Percentiles rank a stretch among this genome's conserved stretches.
These are phyloP conservation scores for Haplosporangium sp. DNA, from an alignment of 371 early-diverging fungal genomes.

Conservation along the genomic window DNA sequence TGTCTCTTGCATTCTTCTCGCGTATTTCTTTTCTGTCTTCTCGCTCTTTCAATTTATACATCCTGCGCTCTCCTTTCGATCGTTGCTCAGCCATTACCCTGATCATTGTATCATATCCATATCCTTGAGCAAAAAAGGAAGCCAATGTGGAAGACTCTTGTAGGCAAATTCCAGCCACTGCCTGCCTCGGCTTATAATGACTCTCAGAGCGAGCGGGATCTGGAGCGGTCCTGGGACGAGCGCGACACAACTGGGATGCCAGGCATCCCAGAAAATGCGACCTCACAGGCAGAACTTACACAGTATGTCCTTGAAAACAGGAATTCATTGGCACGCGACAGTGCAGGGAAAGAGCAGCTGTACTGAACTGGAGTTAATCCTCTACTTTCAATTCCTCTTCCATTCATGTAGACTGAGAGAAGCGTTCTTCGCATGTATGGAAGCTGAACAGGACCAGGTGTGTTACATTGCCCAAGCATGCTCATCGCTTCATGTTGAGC, in stretches of 20 bases:
- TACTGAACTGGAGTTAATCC: background rate
- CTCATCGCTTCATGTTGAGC: too few relatives aligned
- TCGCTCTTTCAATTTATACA: background rate
- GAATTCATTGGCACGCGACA: background rate
- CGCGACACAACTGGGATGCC: conserved; percentile 48
- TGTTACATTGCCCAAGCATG: background rate
- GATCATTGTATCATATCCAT: background rate
- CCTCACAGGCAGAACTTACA: conserved; percentile 35
- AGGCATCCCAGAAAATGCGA: conserved; percentile 38
- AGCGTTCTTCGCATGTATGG: conserved; percentile 53
- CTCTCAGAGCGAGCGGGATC: conserved; percentile 45
- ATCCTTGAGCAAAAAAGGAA: background rate
- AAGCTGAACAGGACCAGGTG: conserved; percentile 48
- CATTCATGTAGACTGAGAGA: conserved; percentile 29
- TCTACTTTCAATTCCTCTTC: background rate
- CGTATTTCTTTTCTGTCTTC: background rate
- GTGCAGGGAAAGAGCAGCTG: background rate
- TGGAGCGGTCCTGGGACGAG: conserved; percentile 50
- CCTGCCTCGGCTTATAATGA: conserved; percentile 42
- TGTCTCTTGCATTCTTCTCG: background rate
- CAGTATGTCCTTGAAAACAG: conserved; percentile 25
- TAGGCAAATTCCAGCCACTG: conserved; percentile 54
- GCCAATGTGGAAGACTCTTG: conserved; percentile 54
- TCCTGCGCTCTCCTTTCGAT: background rate
- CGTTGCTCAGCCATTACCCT: background rate